A percentile compares a stretch with the other conserved stretches of the same genome.
These are phyloP conservation scores for Friedmanniomyces endolithicus DNA, from an alignment of 495 filamentous ascomycete genomes.

Conservation along the genomic window DNA sequence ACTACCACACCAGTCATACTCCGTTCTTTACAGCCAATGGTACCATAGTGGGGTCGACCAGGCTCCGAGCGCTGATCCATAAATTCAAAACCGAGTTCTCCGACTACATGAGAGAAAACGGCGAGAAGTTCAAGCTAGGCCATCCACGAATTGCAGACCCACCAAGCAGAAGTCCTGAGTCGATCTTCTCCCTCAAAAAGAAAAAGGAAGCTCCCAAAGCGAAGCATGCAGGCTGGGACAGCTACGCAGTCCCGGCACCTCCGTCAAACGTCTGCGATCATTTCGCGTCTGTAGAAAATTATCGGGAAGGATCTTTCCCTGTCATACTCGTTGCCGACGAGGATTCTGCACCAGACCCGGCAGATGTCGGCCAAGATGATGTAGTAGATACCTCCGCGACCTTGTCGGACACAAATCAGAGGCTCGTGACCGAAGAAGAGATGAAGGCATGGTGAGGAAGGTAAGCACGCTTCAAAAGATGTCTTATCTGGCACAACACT, in stretches of 20 bases:
- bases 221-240: too few species aligned
- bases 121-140: slow-evolving; percentile 29
- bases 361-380: slow-evolving; percentile 2
- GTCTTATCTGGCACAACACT: neutral
- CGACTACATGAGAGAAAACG: slow-evolving; percentile 34
- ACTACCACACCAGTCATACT: slow-evolving; percentile 35
- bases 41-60: slow-evolving; percentile 31
- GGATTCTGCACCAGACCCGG: neutral
- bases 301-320: too few species aligned
- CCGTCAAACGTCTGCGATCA: too few species aligned
- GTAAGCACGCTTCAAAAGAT: neutral
- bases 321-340: too few species aligned
- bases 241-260: too few species aligned
- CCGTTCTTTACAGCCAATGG: slow-evolving; percentile 38
- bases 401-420: neutral
- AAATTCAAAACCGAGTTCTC: slow-evolving; percentile 44
- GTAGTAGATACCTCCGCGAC: too few species aligned
- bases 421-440: neutral
- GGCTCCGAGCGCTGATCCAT: slow-evolving; percentile 48
- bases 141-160: too few species aligned
- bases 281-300: too few species aligned
- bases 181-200: too few species aligned
- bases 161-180: too few species aligned
- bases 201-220: too few species aligned
- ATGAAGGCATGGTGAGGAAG: neutral